phyloP scores from a whole-genome alignment of 2,329 filamentous ascomycete species.

The Fusarium robinianum region DNA sequence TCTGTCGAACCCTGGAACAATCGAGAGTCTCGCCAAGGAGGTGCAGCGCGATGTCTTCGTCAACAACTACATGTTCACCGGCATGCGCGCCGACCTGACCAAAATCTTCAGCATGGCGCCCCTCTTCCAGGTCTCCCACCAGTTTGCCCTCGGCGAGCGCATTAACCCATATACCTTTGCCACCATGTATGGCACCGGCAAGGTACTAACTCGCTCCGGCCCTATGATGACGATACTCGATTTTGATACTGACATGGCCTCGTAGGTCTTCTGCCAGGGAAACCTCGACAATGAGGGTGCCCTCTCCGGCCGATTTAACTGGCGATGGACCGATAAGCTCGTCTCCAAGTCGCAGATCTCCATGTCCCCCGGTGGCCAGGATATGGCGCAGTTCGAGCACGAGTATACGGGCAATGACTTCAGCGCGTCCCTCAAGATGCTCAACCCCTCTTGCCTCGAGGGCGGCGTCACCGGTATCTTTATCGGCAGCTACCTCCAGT shows the following conservation, averaged over 20 bases:
- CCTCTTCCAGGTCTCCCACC: conserved; percentile 96
- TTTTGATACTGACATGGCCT: conserved; percentile 23
- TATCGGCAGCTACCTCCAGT: conserved; percentile 94
- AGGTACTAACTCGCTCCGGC: conserved; percentile 57
- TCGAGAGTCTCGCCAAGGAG: conserved; percentile 88
- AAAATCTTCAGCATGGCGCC: conserved; percentile 94
- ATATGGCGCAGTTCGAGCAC: conserved; percentile 92
- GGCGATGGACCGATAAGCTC: conserved; percentile 78
- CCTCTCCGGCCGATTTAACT: conserved; percentile 89
- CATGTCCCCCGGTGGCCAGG: conserved; percentile 77
- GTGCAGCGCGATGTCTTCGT: conserved; percentile 96
- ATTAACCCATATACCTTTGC: conserved; percentile 95
- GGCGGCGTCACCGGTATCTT: conserved; percentile 93
- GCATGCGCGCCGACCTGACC: conserved; percentile 92
- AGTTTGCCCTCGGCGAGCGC: conserved; percentile 91
- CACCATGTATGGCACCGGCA: conserved; percentile 89
- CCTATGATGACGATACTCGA: conserved; percentile 9
- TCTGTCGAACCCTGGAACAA: conserved; percentile 87
- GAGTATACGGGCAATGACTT: conserved; percentile 96
- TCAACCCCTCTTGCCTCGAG: conserved; percentile 94
- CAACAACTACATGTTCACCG: conserved; percentile 95
- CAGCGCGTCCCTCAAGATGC: conserved; percentile 86
- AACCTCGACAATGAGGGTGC: conserved; percentile 92
- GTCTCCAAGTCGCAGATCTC: conserved; percentile 89
- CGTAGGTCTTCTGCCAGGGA: conserved; percentile 92